A percentile compares a stretch with the other conserved stretches of the same genome.
These are phyloP conservation scores for Beauveria bassiana DNA, from an alignment of 2,329 filamentous ascomycete genomes.

Conservation along the genomic window DNA sequence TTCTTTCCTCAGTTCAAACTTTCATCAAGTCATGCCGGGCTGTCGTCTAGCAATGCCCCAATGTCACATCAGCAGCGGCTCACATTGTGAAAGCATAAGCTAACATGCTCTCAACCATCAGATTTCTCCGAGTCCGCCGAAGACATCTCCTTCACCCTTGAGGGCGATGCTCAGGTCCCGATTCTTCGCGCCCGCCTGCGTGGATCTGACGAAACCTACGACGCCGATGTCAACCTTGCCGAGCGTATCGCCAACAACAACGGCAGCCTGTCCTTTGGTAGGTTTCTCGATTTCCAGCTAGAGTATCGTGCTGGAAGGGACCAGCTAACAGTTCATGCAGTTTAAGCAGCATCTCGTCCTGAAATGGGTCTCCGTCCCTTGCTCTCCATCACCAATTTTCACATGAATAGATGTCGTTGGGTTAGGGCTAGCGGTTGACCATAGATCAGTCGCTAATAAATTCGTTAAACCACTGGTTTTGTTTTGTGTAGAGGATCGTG, in stretches of 20 bases:
- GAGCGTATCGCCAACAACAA: constrained; percentile 47
- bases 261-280: constrained; percentile 35
- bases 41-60: too few relatives aligned
- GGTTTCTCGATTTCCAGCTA: neutral
- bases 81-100: neutral
- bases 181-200: constrained; percentile 44
- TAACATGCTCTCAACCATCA: constrained; percentile 9
- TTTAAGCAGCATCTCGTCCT: too few relatives aligned
- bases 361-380: too few relatives aligned
- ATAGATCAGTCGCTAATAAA: neutral
- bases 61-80: neutral
- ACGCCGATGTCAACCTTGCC: constrained; percentile 45
- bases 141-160: constrained; percentile 38
- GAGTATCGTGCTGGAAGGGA: too few relatives aligned
- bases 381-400: too few relatives aligned
- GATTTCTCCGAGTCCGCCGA: constrained; percentile 40
- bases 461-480: neutral
- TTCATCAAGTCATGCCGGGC: neutral
- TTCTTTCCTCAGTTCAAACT: neutral
- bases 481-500: too few relatives aligned
- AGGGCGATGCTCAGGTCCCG: constrained; percentile 42
- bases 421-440: too few relatives aligned
- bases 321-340: too few relatives aligned
- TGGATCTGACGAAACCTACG: constrained; percentile 33
- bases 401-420: too few relatives aligned